phyloP scores from a whole-genome alignment of 2,329 filamentous ascomycete species.

The Colletotrichum incanum region DNA sequence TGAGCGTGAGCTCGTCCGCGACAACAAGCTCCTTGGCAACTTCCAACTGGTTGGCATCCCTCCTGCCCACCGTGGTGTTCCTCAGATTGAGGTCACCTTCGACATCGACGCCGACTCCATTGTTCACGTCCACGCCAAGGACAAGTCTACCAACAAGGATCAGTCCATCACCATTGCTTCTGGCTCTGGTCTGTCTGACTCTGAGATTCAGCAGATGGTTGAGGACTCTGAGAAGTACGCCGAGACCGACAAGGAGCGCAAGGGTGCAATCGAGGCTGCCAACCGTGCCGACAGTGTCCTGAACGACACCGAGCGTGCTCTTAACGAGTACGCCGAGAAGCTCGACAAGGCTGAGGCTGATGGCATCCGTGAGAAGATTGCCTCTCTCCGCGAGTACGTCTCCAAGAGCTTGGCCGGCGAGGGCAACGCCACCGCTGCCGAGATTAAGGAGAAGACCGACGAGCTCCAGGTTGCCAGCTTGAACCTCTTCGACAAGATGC shows the following conservation, averaged over 20 bases:
- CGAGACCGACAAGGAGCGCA: slow-evolving; percentile 96
- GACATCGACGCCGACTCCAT: slow-evolving; percentile 99
- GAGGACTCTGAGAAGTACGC: slow-evolving; percentile 97
- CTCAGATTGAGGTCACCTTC: slow-evolving; percentile 98
- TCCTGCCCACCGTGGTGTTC: slow-evolving; percentile 94
- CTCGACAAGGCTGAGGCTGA: slow-evolving; percentile 98
- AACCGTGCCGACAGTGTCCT: slow-evolving; percentile 97
- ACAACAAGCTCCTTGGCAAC: slow-evolving; percentile 99
- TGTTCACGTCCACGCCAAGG: slow-evolving; percentile 97
- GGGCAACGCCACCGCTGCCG: slow-evolving; percentile 85
- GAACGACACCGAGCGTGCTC: slow-evolving; percentile 98
- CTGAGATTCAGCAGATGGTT: slow-evolving; percentile 98
- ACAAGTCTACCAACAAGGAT: slow-evolving; percentile 99
- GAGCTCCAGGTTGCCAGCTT: slow-evolving; percentile 96
- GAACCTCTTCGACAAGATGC: slow-evolving; percentile 99
- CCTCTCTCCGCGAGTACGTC: slow-evolving; percentile 87
- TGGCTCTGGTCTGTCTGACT: slow-evolving; percentile 94
- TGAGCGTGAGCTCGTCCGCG: slow-evolving; percentile 98
- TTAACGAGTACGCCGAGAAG: slow-evolving; percentile 96
- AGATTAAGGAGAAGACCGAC: slow-evolving; percentile 99
- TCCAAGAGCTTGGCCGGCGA: slow-evolving; percentile 96
- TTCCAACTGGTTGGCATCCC: slow-evolving; percentile 99
- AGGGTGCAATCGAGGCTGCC: slow-evolving; percentile 93
- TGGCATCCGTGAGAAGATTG: slow-evolving; percentile 94
- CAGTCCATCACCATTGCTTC: slow-evolving; percentile 99